These are phyloP conservation scores for Annulohypoxylon maeteangense DNA, from an alignment of 495 filamentous ascomycete genomes.

Conservation along the genomic window DNA sequence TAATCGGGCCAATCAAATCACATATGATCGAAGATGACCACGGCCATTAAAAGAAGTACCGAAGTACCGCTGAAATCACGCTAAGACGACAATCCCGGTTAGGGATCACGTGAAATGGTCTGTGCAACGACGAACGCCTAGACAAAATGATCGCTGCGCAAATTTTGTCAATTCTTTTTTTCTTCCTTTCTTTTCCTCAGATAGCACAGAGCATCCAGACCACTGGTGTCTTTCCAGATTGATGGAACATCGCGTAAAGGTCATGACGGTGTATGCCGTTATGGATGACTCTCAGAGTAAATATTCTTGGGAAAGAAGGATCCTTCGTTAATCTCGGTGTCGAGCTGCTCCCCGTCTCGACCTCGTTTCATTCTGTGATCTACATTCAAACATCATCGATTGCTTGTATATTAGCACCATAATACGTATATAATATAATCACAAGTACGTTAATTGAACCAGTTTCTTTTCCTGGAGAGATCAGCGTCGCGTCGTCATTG, in stretches of 20 bases:
- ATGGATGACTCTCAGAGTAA: slow-evolving; percentile 57
- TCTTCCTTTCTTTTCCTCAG: slow-evolving; percentile 56
- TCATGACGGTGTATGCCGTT: slow-evolving; percentile 54
- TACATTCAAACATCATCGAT: slow-evolving; percentile 53
- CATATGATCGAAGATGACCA: slow-evolving; percentile 29
- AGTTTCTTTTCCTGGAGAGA: too few relatives aligned
- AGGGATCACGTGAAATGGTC: slow-evolving; percentile 38
- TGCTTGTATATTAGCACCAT: too few relatives aligned
- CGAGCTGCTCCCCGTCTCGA: slow-evolving; percentile 60
- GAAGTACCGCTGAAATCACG: slow-evolving; percentile 20
- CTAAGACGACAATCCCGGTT: neutral
- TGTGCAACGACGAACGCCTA: slow-evolving; percentile 27
- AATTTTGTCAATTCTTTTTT: slow-evolving; percentile 6
- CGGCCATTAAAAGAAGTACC: slow-evolving; percentile 27
- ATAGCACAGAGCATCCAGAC: slow-evolving; percentile 61
- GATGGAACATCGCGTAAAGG: slow-evolving; percentile 50
- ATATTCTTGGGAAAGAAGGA: slow-evolving; percentile 57
- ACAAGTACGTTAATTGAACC: too few relatives aligned
- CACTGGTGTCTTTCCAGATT: slow-evolving; percentile 45
- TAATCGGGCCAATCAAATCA: slow-evolving; percentile 24
- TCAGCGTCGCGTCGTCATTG: too few relatives aligned
- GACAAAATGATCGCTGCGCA: slow-evolving; percentile 20
- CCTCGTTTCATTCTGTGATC: slow-evolving; percentile 69
- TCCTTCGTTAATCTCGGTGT: slow-evolving; percentile 70
- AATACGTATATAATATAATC: too few relatives aligned